Percentiles rank a stretch among this genome's conserved stretches.
These are phyloP conservation scores for Salix udensis DNA, from an alignment of 345 rosid species.

Conservation along the genomic window DNA sequence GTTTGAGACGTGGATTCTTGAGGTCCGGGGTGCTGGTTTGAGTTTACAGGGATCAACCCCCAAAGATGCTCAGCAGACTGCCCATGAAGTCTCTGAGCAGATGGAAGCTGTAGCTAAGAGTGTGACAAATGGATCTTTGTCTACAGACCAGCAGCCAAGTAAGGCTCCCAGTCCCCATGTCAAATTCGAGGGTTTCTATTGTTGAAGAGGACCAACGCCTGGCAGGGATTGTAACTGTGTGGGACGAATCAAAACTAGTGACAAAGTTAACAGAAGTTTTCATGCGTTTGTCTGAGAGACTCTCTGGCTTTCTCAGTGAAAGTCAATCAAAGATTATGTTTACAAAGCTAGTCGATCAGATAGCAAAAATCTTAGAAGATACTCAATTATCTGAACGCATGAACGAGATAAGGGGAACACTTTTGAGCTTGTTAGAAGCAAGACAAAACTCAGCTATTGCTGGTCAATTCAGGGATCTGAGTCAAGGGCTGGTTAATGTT, in stretches of 20 bases:
- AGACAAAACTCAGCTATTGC: constrained; percentile 71
- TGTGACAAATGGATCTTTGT: constrained; percentile 37
- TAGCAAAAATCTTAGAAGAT: constrained; percentile 72
- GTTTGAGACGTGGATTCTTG: constrained; percentile 96
- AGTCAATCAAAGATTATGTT: constrained; percentile 73
- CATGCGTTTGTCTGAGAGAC: constrained; percentile 77
- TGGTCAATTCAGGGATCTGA: constrained; percentile 65
- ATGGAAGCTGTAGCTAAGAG: constrained; percentile 57
- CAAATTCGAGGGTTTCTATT: constrained; percentile 35
- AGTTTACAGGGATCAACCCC: constrained; percentile 57
- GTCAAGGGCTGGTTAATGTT: constrained; percentile 64
- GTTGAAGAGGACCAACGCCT: constrained; percentile 35
- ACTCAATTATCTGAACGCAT: constrained; percentile 62
- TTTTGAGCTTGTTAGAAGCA: constrained; percentile 67
- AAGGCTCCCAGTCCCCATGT: constrained; percentile 20
- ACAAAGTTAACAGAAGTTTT: constrained; percentile 63
- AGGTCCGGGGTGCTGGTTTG: constrained; percentile 94
- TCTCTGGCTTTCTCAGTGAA: constrained; percentile 84
- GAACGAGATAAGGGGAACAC: constrained; percentile 64
- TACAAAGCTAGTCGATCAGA: constrained; percentile 72
- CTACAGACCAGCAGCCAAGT: constrained; percentile 25
- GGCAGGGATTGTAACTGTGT: constrained; percentile 34
- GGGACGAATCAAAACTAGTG: constrained; percentile 74
- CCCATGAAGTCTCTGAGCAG: constrained; percentile 40
- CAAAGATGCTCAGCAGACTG: constrained; percentile 53